A percentile compares a stretch with the other conserved stretches of the same genome.
These are phyloP conservation scores for Hypoxylon sp. DNA, from an alignment of 2,329 filamentous ascomycete species.

Conservation along the genomic window DNA sequence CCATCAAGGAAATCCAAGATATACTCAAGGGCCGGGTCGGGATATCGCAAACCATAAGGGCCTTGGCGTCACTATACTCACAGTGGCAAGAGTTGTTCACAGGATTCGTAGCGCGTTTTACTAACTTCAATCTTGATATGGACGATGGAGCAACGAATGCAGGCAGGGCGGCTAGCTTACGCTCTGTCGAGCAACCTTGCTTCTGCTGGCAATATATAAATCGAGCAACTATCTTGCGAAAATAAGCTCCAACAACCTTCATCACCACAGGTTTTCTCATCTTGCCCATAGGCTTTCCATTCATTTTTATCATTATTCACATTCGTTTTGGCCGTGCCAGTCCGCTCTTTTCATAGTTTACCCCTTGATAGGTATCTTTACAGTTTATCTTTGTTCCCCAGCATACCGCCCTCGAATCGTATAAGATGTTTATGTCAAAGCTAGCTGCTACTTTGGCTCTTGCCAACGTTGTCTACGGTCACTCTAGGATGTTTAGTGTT, in stretches of 20 bases:
- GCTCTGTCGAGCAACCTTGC: neutral
- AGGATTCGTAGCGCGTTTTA: neutral
- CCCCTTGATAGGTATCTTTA: neutral
- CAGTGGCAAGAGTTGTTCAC: neutral
- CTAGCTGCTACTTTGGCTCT: conserved; percentile 50
- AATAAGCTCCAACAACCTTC: neutral
- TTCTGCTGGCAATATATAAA: neutral
- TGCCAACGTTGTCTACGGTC: conserved; percentile 56
- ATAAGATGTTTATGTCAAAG: conserved; percentile 52
- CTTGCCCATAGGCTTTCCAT: neutral
- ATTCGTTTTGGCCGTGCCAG: conserved; percentile 28
- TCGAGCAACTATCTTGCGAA: neutral
- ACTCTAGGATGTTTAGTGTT: conserved; percentile 60
- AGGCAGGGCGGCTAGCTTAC: neutral
- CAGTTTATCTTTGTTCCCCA: neutral
- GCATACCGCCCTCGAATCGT: neutral
- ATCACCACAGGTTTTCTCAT: conserved; percentile 1
- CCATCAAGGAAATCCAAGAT: no score
- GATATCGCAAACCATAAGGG: neutral
- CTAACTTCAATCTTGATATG: conserved; percentile 1
- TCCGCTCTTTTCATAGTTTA: conserved; percentile 9
- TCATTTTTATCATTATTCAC: conserved; percentile 9
- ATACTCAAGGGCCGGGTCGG: no score
- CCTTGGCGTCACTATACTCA: conserved; percentile 16
- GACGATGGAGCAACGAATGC: neutral